A percentile compares a stretch with the other conserved stretches of the same genome.
phyloP scores from a whole-genome alignment of 2,329 filamentous ascomycete species.

The Trichoderma aggressivum region DNA sequence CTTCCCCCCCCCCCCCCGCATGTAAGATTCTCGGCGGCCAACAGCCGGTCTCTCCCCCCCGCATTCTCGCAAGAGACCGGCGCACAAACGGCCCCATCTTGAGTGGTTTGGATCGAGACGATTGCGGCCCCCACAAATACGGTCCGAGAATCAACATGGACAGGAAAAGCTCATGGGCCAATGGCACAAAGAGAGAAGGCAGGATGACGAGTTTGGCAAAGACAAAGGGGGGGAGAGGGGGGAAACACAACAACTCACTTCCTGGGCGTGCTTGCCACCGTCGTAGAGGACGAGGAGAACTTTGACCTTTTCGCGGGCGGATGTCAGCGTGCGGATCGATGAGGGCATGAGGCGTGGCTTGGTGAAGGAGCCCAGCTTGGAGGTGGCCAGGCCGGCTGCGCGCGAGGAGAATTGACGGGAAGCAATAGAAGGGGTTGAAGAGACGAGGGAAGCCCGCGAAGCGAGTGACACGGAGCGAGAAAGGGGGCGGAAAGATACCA shows the following conservation, averaged over 20 bases:
- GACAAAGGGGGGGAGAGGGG: neutral
- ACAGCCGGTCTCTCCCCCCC: slow-evolving; percentile 3
- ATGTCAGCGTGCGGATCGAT: slow-evolving; percentile 58
- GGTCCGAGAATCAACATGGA: neutral
- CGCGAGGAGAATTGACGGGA: slow-evolving; percentile 22
- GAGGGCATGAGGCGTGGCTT: slow-evolving; percentile 25
- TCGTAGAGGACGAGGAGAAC: slow-evolving; percentile 94
- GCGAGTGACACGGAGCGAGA: slow-evolving; percentile 27
- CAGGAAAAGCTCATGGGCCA: neutral
- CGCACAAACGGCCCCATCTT: neutral
- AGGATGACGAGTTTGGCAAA: neutral
- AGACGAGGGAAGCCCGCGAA: slow-evolving; percentile 28
- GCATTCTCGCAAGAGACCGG: slow-evolving; percentile 15
- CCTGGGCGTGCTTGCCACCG: slow-evolving; percentile 80
- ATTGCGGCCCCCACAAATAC: slow-evolving; percentile 2
- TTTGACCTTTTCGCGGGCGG: slow-evolving; percentile 68
- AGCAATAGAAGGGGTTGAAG: slow-evolving; percentile 22
- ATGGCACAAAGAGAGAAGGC: neutral
- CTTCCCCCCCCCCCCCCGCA: neutral
- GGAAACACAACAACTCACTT: slow-evolving; percentile 54
- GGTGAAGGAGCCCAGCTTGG: slow-evolving; percentile 31
- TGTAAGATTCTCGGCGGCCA: neutral
- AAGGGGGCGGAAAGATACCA: slow-evolving; percentile 33
- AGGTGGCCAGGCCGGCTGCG: slow-evolving; percentile 44
- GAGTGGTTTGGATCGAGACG: neutral